Evolutionary conservation across 2,329 filamentous ascomycete genomes (phyloP), one percentile per base, ranked within the genome.

Genomic region (Chrysosporium keratinophilum): DNA sequence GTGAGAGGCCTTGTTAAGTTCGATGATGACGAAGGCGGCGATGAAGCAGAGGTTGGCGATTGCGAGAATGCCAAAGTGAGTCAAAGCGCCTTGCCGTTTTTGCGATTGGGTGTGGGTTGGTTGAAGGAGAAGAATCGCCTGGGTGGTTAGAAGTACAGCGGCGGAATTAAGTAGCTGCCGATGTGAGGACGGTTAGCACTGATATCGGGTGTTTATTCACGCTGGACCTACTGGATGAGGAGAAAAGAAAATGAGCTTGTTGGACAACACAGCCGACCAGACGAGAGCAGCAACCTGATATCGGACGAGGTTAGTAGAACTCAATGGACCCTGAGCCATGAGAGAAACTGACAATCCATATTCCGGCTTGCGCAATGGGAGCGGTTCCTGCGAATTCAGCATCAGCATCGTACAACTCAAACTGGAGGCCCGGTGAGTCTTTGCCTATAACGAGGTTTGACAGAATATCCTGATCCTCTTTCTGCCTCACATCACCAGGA

Each of bases 61-160:
- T 41, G 82, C 81, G 45, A 87, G 62, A 59, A 96, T 74, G 11
- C 73, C 70, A 20, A 82, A 83, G 70, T 98, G 91, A 45, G 80
- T 67, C 61, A 75, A 70, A 15, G 82, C 79, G 43, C 81, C 82
- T 28, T 73, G 61, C 39, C 70, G 70, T 71, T 96, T 96, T 71
- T 95, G 87, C 14, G 76, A 69, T 1, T 83, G 74, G 0, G 87
- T 87, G 62, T 86, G 80, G 0, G 91, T 95, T 1, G 91, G 93
- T 69, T 98, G 93, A 35, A 97, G 79, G 61, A 93, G 74, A 50
- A 97, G 81, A 59, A 90, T 81, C 53, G 84, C 85, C 75, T 96
- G 85, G 15, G 86, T 78, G 62, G 93, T 76, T 55, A 88, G 76
- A 58, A 95, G 76, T 55, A 95, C 69, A 47, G 82, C 89, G 54